Percentiles rank a stretch among this genome's conserved stretches.
phyloP scores from a whole-genome alignment of 108 stramenopile genomes.

The Schizochytrium sp. region DNA sequence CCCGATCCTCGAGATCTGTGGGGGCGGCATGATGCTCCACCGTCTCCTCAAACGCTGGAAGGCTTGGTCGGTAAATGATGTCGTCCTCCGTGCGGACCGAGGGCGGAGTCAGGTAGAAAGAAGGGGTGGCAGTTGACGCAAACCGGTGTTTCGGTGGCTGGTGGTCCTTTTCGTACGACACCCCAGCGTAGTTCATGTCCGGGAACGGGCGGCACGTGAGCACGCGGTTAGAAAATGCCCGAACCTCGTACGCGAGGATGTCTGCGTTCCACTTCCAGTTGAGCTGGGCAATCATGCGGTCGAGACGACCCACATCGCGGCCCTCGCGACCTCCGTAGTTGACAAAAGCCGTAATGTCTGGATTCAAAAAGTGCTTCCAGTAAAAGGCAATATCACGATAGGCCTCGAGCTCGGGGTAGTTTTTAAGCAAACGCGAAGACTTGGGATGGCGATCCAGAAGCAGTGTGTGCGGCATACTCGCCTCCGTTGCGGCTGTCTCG shows the following conservation, averaged over 20 bases:
- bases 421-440: constrained; percentile 15
- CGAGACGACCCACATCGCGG: background rate
- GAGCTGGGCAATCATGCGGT: background rate
- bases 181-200: background rate
- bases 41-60: constrained; percentile 23
- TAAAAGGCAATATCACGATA: constrained; percentile 29
- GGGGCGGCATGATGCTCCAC: background rate
- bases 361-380: constrained; percentile 30
- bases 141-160: constrained; percentile 24
- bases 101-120: background rate
- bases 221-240: background rate
- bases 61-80: constrained; percentile 26
- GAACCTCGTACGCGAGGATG: background rate
- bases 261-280: constrained; percentile 13
- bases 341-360: constrained; percentile 18
- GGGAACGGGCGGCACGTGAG: constrained; percentile 23
- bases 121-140: constrained; percentile 23
- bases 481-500: background rate
- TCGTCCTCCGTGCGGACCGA: constrained; percentile 19
- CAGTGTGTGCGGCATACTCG: background rate
- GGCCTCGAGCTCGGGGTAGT: constrained; percentile 26
- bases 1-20: background rate
- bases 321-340: constrained; percentile 12
- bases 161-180: background rate
- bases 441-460: background rate